Evolutionary conservation across 441 rosid species (phyloP).

Genomic region (Geranium incanum): DNA sequence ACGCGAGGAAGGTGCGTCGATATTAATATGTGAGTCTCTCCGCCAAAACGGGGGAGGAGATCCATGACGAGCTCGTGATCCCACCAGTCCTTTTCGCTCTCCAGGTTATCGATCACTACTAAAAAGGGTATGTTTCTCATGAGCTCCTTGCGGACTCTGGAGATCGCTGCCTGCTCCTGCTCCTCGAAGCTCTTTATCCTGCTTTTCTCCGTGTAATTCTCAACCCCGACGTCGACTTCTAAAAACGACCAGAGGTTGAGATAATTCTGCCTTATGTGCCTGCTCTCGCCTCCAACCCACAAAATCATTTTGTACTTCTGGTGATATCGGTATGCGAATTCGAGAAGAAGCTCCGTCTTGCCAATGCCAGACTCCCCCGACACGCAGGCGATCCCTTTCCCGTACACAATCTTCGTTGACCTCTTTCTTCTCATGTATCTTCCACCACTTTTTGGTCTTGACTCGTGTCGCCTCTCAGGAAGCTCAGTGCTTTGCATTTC

Average conservation of each 20-base stretch:
- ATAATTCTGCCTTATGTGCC: conserved; percentile 75
- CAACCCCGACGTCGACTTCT: conserved; percentile 74
- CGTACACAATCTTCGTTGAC: conserved; percentile 52
- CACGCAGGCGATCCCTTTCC: conserved; percentile 84
- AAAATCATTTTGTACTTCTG: conserved; percentile 87
- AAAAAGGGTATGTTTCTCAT: conserved; percentile 84
- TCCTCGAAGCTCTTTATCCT: conserved; percentile 72
- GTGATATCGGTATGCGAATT: conserved; percentile 69
- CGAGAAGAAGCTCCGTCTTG: conserved; percentile 89
- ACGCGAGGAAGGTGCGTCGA: conserved; percentile 59
- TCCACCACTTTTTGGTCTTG: conserved; percentile 32
- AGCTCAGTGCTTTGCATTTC: conserved; percentile 61
- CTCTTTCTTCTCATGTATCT: conserved; percentile 46
- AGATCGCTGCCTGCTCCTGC: conserved; percentile 76
- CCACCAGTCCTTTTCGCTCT: conserved; percentile 97
- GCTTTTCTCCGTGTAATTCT: conserved; percentile 45
- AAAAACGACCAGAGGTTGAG: conserved; percentile 64
- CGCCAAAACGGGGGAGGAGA: conserved; percentile 91
- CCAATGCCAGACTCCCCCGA: conserved; percentile 90
- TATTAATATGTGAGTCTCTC: conserved; percentile 79
- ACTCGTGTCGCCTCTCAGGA: conserved; percentile 27
- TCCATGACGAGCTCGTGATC: conserved; percentile 81
- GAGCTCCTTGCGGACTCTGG: conserved; percentile 63
- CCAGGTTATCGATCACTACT: conserved; percentile 78
- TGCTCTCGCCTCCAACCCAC: conserved; percentile 90